Evolutionary conservation across 345 rosid species (phyloP).

Genomic region (Lepidium aucheri): DNA sequence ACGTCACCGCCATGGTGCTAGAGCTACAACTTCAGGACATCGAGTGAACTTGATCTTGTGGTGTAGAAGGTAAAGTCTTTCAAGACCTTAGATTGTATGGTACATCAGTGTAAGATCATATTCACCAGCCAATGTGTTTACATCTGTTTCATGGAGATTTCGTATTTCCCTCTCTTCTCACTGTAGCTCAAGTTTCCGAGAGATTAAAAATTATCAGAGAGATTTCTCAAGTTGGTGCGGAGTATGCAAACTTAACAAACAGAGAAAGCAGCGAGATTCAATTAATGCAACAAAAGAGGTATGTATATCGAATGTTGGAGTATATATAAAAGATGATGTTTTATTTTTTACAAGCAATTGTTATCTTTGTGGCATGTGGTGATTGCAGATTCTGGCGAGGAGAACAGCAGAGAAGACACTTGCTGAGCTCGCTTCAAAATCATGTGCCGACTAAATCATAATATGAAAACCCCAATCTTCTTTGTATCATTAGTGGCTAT

Average conservation of each 20-base stretch:
- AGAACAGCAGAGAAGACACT: conserved; percentile 21
- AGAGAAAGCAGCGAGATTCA: conserved; percentile 44
- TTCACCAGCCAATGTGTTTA: neutral
- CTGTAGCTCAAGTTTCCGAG: conserved; percentile 71
- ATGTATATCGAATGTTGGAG: neutral
- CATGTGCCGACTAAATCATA: conserved; percentile 18
- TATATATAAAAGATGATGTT: neutral
- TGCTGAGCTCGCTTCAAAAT: conserved; percentile 14
- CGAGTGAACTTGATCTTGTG: conserved; percentile 80
- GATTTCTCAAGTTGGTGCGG: conserved; percentile 90
- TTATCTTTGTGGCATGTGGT: neutral
- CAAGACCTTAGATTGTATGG: neutral
- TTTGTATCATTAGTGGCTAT: conserved; percentile 3
- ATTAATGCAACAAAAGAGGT: conserved; percentile 37
- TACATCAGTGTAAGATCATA: neutral
- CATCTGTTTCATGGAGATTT: neutral
- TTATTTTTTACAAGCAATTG: neutral
- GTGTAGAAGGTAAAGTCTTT: conserved; percentile 76
- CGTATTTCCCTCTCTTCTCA: neutral
- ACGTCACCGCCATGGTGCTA: conserved; percentile 94
- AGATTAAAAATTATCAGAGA: conserved; percentile 73
- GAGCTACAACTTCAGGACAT: conserved; percentile 77
- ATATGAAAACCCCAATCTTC: neutral
- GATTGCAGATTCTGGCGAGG: conserved; percentile 12
- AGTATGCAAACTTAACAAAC: conserved; percentile 57